phyloP scores from a whole-genome alignment of 2,329 filamentous ascomycete genomes.

The Fonsecaea nubica region DNA sequence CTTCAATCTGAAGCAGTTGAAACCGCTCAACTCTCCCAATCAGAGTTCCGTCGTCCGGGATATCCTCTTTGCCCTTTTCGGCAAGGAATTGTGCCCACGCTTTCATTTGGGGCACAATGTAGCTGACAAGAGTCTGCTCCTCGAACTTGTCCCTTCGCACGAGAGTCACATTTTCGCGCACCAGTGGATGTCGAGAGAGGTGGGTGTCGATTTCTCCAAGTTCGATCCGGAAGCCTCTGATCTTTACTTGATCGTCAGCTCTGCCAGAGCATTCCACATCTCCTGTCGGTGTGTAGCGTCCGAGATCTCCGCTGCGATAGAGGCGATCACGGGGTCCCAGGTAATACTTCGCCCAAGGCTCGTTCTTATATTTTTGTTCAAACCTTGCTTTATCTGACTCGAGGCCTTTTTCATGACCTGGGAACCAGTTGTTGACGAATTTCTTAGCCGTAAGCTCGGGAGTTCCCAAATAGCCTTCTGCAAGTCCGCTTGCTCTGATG shows the following conservation, averaged over 20 bases:
- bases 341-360: slow-evolving; percentile 80
- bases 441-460: slow-evolving; percentile 73
- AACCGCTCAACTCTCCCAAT: slow-evolving; percentile 66
- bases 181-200: slow-evolving; percentile 73
- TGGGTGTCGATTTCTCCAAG: slow-evolving; percentile 90
- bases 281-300: slow-evolving; percentile 72
- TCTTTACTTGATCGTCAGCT: slow-evolving; percentile 90
- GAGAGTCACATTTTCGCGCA: slow-evolving; percentile 85
- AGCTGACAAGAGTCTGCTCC: slow-evolving; percentile 85
- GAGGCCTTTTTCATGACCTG: slow-evolving; percentile 73
- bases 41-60: slow-evolving; percentile 61
- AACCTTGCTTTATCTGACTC: slow-evolving; percentile 65
- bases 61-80: slow-evolving; percentile 60
- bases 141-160: slow-evolving; percentile 83
- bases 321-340: slow-evolving; percentile 83
- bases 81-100: slow-evolving; percentile 75
- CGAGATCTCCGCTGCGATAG: slow-evolving; percentile 87
- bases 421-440: slow-evolving; percentile 86
- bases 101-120: slow-evolving; percentile 81
- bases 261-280: slow-evolving; percentile 80
- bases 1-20: slow-evolving; percentile 64
- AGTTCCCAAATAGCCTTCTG: slow-evolving; percentile 76
- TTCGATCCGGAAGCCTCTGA: slow-evolving; percentile 94
- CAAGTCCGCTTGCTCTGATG: slow-evolving; percentile 80
- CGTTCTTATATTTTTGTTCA: slow-evolving; percentile 56